Percentiles rank a stretch among this genome's conserved stretches.
Evolutionary conservation across 768 basidiomycete genomes (phyloP).

Genomic region (Lactarius akahatsu): DNA sequence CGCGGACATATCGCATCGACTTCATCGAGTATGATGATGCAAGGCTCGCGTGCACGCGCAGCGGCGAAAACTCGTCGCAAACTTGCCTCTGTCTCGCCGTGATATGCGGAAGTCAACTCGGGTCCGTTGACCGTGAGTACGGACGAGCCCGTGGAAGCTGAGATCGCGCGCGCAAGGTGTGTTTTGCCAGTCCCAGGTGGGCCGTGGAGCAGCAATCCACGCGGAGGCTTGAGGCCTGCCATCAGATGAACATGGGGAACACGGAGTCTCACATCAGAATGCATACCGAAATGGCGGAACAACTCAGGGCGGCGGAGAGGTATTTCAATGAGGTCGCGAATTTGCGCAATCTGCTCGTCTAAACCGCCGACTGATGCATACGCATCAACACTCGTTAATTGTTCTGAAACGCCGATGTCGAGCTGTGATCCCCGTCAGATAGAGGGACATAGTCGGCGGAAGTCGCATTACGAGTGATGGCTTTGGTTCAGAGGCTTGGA

Average conservation of each 20-base stretch:
- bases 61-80: conserved; percentile 87
- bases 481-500: conserved; percentile 32
- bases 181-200: conserved; percentile 99
- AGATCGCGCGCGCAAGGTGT: conserved; percentile 91
- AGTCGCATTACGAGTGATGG: conserved; percentile 23
- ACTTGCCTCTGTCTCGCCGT: conserved; percentile 93
- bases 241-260: background rate
- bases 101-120: conserved; percentile 91
- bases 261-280: background rate
- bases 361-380: conserved; percentile 88
- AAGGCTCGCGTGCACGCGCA: conserved; percentile 78
- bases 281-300: conserved; percentile 67
- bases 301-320: conserved; percentile 81
- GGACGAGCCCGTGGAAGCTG: conserved; percentile 78
- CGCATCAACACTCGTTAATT: conserved; percentile 49
- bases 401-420: conserved; percentile 44
- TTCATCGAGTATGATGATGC: conserved; percentile 94
- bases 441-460: conserved; percentile 6
- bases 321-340: conserved; percentile 82
- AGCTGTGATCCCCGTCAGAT: conserved; percentile 11
- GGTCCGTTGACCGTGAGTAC: conserved; percentile 96
- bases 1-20: conserved; percentile 92
- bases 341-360: conserved; percentile 80
- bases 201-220: conserved; percentile 91
- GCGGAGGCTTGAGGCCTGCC: conserved; percentile 91